These are phyloP conservation scores for Oleoguttula mirabilis DNA, from an alignment of 495 filamentous ascomycete genomes.

Conservation along the genomic window DNA sequence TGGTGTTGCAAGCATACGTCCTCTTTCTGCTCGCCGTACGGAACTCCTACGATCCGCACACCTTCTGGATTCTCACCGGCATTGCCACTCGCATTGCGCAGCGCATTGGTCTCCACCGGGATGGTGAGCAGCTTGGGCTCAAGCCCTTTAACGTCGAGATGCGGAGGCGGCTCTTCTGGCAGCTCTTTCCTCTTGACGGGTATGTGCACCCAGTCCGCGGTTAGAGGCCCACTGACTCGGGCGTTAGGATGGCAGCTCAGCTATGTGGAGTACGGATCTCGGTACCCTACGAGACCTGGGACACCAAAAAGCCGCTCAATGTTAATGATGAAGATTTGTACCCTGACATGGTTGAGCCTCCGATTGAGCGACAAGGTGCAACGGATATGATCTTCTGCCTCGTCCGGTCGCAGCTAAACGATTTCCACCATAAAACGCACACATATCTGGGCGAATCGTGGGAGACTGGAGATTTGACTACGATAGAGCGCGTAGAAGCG, in stretches of 20 bases:
- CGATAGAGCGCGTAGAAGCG: neutral
- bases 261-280: slow-evolving; percentile 16
- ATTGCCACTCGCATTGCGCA: slow-evolving; percentile 19
- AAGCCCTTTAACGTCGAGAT: slow-evolving; percentile 22
- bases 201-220: too few species aligned
- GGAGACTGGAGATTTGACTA: neutral
- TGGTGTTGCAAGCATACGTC: slow-evolving; percentile 19
- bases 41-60: slow-evolving; percentile 15
- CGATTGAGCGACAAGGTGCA: slow-evolving; percentile 6
- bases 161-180: slow-evolving; percentile 20
- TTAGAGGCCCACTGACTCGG: too few species aligned
- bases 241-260: slow-evolving; percentile 11
- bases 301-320: slow-evolving; percentile 18
- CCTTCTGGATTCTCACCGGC: slow-evolving; percentile 22
- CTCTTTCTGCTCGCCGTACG: slow-evolving; percentile 19
- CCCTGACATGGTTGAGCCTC: slow-evolving; percentile 15
- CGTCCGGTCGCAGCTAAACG: slow-evolving; percentile 12
- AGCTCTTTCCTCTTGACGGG: slow-evolving; percentile 19
- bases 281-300: slow-evolving; percentile 4
- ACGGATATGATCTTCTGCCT: slow-evolving; percentile 23
- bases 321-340: slow-evolving; percentile 21
- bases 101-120: slow-evolving; percentile 19
- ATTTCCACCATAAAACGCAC: slow-evolving; percentile 8
- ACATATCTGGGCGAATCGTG: neutral
- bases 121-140: slow-evolving; percentile 13